These are phyloP conservation scores for Trichomonascaceae sp. DNA, from an alignment of 1,139 yeast species.

Conservation along the genomic window DNA sequence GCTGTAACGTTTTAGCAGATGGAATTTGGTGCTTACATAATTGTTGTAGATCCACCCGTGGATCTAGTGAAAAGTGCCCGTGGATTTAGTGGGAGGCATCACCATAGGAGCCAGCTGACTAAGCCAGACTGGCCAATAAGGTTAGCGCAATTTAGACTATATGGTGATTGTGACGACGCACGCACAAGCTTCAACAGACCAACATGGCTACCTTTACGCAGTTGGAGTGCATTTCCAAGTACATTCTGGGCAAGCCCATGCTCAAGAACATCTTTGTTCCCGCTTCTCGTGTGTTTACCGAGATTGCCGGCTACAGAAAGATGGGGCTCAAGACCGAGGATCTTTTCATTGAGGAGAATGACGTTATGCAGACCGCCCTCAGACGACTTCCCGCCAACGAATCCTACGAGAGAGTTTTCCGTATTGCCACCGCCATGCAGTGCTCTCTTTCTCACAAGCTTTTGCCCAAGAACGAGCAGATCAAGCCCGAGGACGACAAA, in stretches of 20 bases:
- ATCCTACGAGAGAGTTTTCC: conserved; percentile 80
- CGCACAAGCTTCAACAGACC: background rate
- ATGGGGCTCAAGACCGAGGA: conserved; percentile 85
- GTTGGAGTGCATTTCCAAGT: conserved; percentile 70
- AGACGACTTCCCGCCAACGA: conserved; percentile 76
- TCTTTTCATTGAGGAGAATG: conserved; percentile 75
- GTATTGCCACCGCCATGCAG: conserved; percentile 88
- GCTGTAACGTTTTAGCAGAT: no score
- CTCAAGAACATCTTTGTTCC: conserved; percentile 69
- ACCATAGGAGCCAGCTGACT: no score
- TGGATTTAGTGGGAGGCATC: no score
- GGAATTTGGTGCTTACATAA: no score
- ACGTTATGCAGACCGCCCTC: conserved; percentile 75
- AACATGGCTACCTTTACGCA: conserved; percentile 66
- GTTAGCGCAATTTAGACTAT: background rate
- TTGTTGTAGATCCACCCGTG: no score
- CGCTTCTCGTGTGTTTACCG: conserved; percentile 57
- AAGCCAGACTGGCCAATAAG: no score
- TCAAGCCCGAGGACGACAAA: conserved; percentile 70
- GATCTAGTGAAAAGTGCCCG: no score
- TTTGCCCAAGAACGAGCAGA: conserved; percentile 67
- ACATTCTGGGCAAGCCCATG: conserved; percentile 67
- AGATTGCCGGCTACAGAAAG: conserved; percentile 82
- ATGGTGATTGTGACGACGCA: background rate
- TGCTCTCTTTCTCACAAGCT: conserved; percentile 72